Evolutionary conservation across 2,329 filamentous ascomycete species (phyloP).

Genomic region (Xylaria sp.): DNA sequence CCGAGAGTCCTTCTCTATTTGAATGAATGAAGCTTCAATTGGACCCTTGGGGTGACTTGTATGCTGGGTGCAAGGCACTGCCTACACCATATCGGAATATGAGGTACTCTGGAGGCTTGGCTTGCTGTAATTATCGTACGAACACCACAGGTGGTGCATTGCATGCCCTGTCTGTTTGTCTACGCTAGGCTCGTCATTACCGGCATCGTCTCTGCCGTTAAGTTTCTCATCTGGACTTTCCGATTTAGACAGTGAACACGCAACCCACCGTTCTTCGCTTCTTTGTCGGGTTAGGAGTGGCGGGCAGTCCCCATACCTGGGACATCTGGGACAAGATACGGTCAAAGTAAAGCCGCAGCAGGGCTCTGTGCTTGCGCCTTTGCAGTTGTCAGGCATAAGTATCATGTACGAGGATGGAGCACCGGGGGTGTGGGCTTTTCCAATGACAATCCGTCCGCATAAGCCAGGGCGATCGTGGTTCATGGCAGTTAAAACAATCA

Average conservation of each 20-base stretch:
- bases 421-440: conserved; percentile 30
- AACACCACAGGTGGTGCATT: conserved; percentile 18
- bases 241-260: conserved; percentile 30
- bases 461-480: conserved; percentile 48
- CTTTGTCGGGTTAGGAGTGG: conserved; percentile 10
- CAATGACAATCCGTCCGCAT: conserved; percentile 29
- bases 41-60: conserved; percentile 3
- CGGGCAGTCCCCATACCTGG: conserved; percentile 22
- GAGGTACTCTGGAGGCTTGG: conserved; percentile 26
- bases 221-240: conserved; percentile 25
- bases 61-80: conserved; percentile 7
- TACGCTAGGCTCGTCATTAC: conserved; percentile 14
- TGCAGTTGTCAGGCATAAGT: conserved; percentile 36
- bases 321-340: conserved; percentile 11
- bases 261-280: conserved; percentile 27
- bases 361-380: conserved; percentile 27
- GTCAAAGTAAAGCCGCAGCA: conserved; percentile 29
- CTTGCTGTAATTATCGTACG: conserved; percentile 24
- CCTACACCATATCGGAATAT: not conserved
- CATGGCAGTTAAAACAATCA: conserved; percentile 45
- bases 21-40: conserved; percentile 13
- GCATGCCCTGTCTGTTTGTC: conserved; percentile 15
- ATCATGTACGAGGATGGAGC: conserved; percentile 38
- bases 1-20: conserved; percentile 1
- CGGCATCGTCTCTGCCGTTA: conserved; percentile 28